phyloP scores from a whole-genome alignment of 495 filamentous ascomycete genomes.

The Immersiella caudata region DNA sequence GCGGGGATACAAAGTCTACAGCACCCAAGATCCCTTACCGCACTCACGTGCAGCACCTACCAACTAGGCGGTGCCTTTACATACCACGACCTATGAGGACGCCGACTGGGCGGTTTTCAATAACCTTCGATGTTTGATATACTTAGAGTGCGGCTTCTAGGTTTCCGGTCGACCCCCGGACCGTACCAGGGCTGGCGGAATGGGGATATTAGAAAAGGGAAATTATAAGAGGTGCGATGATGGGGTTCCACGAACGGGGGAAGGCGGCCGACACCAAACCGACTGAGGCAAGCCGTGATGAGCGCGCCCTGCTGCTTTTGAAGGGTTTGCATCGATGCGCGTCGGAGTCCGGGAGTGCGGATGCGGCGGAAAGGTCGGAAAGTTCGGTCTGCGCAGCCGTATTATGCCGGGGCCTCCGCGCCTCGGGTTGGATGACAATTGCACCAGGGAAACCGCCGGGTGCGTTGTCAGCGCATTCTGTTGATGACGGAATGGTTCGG shows the following conservation, averaged over 20 bases:
- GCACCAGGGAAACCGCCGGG: background rate
- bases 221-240: background rate
- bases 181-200: background rate
- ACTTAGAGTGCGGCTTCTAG: background rate
- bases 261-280: background rate
- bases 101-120: background rate
- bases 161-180: background rate
- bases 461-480: conserved; percentile 5
- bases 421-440: background rate
- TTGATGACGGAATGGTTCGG: background rate
- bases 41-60: conserved; percentile 17
- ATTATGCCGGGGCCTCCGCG: background rate
- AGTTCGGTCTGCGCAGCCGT: background rate
- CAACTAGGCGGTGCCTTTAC: background rate
- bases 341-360: background rate
- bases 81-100: background rate
- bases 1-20: too few species aligned
- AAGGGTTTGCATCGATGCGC: background rate
- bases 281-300: background rate
- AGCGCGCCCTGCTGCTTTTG: background rate
- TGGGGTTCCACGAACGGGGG: background rate
- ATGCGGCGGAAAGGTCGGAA: background rate
- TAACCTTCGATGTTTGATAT: background rate
- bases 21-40: conserved; percentile 11
- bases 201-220: background rate